A percentile compares a stretch with the other conserved stretches of the same genome.
These are phyloP conservation scores for Cucumis melo DNA, from an alignment of 306 rosid species.

Conservation along the genomic window DNA sequence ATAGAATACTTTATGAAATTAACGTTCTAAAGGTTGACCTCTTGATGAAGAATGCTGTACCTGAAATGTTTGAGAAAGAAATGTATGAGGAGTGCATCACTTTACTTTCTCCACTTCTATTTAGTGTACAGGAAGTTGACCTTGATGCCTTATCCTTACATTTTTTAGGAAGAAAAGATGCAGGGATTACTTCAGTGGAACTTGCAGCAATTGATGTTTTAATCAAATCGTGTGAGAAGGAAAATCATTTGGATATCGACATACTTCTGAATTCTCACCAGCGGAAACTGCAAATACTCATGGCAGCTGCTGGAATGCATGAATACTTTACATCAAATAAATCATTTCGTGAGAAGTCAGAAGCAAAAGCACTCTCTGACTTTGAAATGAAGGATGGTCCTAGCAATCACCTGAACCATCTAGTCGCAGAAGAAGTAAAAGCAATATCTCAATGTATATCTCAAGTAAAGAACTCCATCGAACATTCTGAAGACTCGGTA, in stretches of 20 bases:
- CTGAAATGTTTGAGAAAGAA: conserved; percentile 62
- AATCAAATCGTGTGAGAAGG: conserved; percentile 75
- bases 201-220: conserved; percentile 76
- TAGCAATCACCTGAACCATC: conserved; percentile 41
- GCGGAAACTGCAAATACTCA: conserved; percentile 73
- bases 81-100: conserved; percentile 53
- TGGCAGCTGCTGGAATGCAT: conserved; percentile 58
- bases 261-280: conserved; percentile 63
- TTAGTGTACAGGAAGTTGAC: conserved; percentile 52
- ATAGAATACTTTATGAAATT: conserved; percentile 68
- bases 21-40: conserved; percentile 68
- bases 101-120: conserved; percentile 78
- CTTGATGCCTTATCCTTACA: conserved; percentile 46
- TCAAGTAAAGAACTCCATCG: conserved; percentile 62
- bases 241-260: conserved; percentile 53
- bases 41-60: conserved; percentile 71
- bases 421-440: conserved; percentile 76
- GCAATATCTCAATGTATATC: conserved; percentile 73
- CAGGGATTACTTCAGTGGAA: conserved; percentile 47
- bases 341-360: conserved; percentile 30
- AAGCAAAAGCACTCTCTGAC: conserved; percentile 29
- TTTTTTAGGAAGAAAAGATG: conserved; percentile 38
- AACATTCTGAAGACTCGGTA: conserved; percentile 10
- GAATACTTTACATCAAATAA: conserved; percentile 40
- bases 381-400: conserved; percentile 47